phyloP scores from a whole-genome alignment of 2,329 filamentous ascomycete species.

The Ophiostoma sp. region DNA sequence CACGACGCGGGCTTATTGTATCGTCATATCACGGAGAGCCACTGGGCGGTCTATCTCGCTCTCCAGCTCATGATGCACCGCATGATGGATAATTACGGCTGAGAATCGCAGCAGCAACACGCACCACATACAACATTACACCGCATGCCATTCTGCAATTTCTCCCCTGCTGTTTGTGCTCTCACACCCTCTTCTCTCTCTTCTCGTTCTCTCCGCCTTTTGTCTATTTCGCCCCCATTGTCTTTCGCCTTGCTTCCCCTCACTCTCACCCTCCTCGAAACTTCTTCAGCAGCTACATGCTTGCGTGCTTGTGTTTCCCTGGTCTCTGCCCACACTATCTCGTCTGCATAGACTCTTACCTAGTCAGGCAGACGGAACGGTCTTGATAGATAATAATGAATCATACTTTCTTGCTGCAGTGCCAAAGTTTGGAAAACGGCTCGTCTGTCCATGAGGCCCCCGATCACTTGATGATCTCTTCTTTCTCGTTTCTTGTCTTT shows the following conservation, averaged over 20 bases:
- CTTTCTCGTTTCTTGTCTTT: too few relatives aligned
- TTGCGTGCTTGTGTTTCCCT: background rate
- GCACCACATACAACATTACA: background rate
- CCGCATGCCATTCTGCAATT: background rate
- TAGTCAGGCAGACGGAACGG: too few relatives aligned
- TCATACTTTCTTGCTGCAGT: too few relatives aligned
- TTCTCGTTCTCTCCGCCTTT: background rate
- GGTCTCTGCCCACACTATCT: background rate
- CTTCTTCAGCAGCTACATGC: background rate
- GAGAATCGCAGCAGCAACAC: background rate
- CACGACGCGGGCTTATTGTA: background rate
- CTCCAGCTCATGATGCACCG: background rate
- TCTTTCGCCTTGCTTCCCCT: background rate
- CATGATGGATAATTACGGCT: background rate
- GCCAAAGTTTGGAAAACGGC: too few relatives aligned
- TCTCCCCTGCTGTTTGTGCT: background rate
- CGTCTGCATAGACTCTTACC: background rate
- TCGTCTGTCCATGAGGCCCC: too few relatives aligned
- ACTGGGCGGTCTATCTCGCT: background rate
- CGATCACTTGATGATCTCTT: too few relatives aligned
- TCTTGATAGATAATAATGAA: too few relatives aligned
- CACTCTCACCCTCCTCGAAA: background rate
- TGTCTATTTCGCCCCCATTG: background rate
- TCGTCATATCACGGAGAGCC: too few relatives aligned
- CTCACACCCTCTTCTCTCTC: background rate